phyloP scores from a whole-genome alignment of 2,329 filamentous ascomycete genomes.

The Verticillium zaregamsianum region DNA sequence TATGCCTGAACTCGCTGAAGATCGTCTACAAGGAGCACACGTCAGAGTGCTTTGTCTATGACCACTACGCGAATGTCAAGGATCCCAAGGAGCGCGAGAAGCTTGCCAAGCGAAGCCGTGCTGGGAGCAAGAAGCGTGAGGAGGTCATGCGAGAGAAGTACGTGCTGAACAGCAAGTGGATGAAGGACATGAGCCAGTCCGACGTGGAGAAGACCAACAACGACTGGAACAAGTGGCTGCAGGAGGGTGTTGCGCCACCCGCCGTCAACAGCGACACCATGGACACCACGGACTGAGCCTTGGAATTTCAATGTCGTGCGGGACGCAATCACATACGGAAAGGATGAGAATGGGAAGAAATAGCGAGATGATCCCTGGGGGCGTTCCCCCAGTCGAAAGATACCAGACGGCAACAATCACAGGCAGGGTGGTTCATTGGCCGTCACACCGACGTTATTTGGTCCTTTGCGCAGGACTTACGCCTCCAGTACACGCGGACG shows the following conservation, averaged over 20 bases:
- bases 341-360: neutral
- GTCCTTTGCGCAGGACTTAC: neutral
- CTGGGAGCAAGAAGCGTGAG: conserved; percentile 58
- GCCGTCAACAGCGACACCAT: conserved; percentile 21
- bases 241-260: conserved; percentile 39
- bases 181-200: conserved; percentile 75
- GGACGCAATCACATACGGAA: neutral
- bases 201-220: conserved; percentile 72
- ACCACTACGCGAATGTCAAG: conserved; percentile 54
- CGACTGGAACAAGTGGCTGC: conserved; percentile 51
- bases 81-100: conserved; percentile 59
- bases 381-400: neutral
- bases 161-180: conserved; percentile 75
- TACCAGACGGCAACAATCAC: neutral
- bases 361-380: neutral
- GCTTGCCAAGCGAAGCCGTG: conserved; percentile 48
- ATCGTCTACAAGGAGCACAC: conserved; percentile 72
- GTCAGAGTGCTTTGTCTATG: conserved; percentile 68
- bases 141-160: conserved; percentile 73
- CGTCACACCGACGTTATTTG: neutral
- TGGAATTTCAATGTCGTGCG: neutral
- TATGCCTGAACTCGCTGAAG: conserved; percentile 74
- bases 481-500: neutral
- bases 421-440: neutral
- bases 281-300: conserved; percentile 15